A percentile compares a stretch with the other conserved stretches of the same genome.
Evolutionary conservation across 176 grass and related monocot genomes (phyloP).

Genomic region (Typha latifolia): DNA sequence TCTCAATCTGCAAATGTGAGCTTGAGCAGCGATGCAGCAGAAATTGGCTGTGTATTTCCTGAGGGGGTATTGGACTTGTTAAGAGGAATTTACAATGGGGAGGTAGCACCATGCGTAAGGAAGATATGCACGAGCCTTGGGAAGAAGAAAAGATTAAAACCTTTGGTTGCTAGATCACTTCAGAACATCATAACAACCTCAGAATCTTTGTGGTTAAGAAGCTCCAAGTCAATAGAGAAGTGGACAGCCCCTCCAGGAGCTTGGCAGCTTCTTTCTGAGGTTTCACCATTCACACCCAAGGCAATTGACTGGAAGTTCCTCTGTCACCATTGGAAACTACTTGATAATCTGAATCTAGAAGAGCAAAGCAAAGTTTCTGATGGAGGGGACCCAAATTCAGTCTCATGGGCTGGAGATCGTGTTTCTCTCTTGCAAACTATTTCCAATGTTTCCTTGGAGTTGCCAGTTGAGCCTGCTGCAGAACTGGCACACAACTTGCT

Average conservation of each 20-base stretch:
- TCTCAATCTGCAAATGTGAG: conserved; percentile 47
- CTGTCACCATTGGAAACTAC: conserved; percentile 81
- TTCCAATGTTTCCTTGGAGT: conserved; percentile 89
- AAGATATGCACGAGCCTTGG: conserved; percentile 89
- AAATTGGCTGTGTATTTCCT: conserved; percentile 48
- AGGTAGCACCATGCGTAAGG: conserved; percentile 60
- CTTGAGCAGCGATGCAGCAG: conserved; percentile 20
- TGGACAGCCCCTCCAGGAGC: conserved; percentile 73
- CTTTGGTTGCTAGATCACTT: conserved; percentile 57
- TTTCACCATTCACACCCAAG: conserved; percentile 70
- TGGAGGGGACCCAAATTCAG: conserved; percentile 44
- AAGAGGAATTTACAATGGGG: conserved; percentile 67
- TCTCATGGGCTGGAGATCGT: conserved; percentile 69
- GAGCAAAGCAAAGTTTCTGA: conserved; percentile 32
- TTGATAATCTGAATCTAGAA: conserved; percentile 57
- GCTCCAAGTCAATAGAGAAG: conserved; percentile 43
- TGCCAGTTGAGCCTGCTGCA: conserved; percentile 67
- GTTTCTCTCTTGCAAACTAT: conserved; percentile 81
- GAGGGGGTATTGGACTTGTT: conserved; percentile 58
- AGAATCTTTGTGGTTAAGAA: conserved; percentile 50
- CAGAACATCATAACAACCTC: conserved; percentile 72
- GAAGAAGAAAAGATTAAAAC: conserved; percentile 87
- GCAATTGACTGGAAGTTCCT: conserved; percentile 82
- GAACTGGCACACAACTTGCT: conserved; percentile 77
- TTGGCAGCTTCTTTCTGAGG: conserved; percentile 86